Conservation (phyloP, 805 yeast species). For the Metschnikowia koreensis region DNA sequence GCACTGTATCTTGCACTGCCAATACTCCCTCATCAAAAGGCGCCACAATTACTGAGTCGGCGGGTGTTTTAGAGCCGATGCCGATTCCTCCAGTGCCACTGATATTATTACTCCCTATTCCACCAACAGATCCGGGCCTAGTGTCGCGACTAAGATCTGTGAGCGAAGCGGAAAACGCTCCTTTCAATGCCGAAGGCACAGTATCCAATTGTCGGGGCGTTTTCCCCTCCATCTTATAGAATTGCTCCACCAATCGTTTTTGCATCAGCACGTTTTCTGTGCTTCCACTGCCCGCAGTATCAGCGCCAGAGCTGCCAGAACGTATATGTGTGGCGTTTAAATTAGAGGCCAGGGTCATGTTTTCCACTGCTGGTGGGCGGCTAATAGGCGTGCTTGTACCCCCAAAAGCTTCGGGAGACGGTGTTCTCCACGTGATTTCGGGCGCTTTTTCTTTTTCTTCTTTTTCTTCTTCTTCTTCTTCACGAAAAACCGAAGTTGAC, state of each 20-base stretch:
- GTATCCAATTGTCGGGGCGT: conserved; percentile 3
- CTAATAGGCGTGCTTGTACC: too few relatives aligned
- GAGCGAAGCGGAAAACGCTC: background rate
- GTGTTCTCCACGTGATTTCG: too few relatives aligned
- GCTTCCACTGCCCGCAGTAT: background rate
- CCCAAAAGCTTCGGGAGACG: too few relatives aligned
- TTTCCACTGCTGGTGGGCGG: too few relatives aligned
- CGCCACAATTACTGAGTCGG: background rate
- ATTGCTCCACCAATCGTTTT: conserved; percentile 42
- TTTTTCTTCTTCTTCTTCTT: too few relatives aligned
- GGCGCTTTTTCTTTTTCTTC: too few relatives aligned
- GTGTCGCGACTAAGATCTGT: background rate
- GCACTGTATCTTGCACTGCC: background rate
- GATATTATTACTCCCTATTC: background rate
- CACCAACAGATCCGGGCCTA: background rate
- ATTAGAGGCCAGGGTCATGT: too few relatives aligned
- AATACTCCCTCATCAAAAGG: conserved; percentile 7
- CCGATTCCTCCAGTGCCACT: background rate
- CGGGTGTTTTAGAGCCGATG: background rate
- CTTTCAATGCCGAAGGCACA: background rate
- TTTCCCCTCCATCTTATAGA: conserved; percentile 28
- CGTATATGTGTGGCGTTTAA: background rate
- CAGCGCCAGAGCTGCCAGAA: background rate
- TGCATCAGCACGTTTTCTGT: conserved; percentile 18
- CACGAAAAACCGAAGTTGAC: too few relatives aligned